These are phyloP conservation scores for Ramularia endophylla DNA, from an alignment of 2,329 filamentous ascomycete species.

Conservation along the genomic window DNA sequence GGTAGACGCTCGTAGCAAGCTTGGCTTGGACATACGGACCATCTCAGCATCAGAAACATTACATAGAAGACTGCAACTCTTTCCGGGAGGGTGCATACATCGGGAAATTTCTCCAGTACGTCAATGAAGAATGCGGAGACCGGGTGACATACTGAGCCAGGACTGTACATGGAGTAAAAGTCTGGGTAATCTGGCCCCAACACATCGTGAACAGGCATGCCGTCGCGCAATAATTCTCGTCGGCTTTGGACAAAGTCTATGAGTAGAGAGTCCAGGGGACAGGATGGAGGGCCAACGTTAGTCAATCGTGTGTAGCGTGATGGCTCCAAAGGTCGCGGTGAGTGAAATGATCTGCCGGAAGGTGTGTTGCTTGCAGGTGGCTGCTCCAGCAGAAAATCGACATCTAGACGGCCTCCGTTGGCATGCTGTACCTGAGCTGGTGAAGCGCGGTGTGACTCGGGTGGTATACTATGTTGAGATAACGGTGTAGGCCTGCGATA, in stretches of 20 bases:
- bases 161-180: conserved; percentile 71
- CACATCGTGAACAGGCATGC: conserved; percentile 58
- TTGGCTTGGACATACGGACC: conserved; percentile 72
- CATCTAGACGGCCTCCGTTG: conserved; percentile 57
- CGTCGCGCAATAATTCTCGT: conserved; percentile 59
- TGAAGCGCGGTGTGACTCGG: too few relatives aligned
- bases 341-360: conserved; percentile 4
- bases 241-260: conserved; percentile 71
- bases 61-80: conserved; percentile 74
- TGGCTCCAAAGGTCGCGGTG: conserved; percentile 15
- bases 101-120: conserved; percentile 76
- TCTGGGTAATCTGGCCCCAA: conserved; percentile 74
- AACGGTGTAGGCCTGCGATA: too few relatives aligned
- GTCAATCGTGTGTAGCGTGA: conserved; percentile 34
- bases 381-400: conserved; percentile 66
- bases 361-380: conserved; percentile 17
- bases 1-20: conserved; percentile 77
- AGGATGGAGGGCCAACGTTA: conserved; percentile 60
- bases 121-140: conserved; percentile 81
- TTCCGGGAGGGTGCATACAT: conserved; percentile 71
- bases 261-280: conserved; percentile 71
- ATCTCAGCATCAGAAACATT: conserved; percentile 80
- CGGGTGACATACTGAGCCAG: conserved; percentile 61
- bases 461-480: too few relatives aligned
- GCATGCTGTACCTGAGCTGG: conserved; percentile 4